These are phyloP conservation scores for Exobasidium rhododendri DNA, from an alignment of 1,284 basidiomycete species.

Conservation along the genomic window DNA sequence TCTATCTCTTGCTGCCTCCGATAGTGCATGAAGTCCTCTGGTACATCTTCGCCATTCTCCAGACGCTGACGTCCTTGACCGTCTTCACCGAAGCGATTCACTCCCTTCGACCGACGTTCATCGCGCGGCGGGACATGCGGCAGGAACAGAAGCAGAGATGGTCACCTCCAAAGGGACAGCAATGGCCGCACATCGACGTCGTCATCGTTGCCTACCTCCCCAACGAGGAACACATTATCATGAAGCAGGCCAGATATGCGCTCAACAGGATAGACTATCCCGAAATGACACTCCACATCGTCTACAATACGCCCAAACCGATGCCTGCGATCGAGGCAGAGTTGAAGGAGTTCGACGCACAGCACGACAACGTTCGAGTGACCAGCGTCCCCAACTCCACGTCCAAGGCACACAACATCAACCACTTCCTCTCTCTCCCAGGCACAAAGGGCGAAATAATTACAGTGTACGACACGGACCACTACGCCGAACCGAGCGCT, in stretches of 20 bases:
- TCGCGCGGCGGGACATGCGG: conserved; percentile 29
- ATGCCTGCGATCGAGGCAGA: conserved; percentile 39
- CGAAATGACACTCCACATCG: conserved; percentile 36
- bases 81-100: conserved; percentile 41
- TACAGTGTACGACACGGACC: conserved; percentile 45
- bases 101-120: conserved; percentile 32
- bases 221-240: conserved; percentile 45
- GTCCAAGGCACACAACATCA: conserved; percentile 43
- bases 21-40: conserved; percentile 33
- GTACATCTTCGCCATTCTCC: conserved; percentile 30
- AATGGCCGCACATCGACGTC: conserved; percentile 39
- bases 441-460: conserved; percentile 36
- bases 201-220: conserved; percentile 44
- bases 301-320: conserved; percentile 45
- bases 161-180: neutral
- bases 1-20: conserved; percentile 36
- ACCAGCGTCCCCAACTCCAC: conserved; percentile 42
- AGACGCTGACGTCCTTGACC: conserved; percentile 33
- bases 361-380: conserved; percentile 29
- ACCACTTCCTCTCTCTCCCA: conserved; percentile 38
- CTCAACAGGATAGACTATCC: conserved; percentile 42
- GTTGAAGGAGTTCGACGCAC: conserved; percentile 26
- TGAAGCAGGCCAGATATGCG: conserved; percentile 37
- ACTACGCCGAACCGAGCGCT: conserved; percentile 41
- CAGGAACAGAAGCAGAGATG: conserved; percentile 28